Evolutionary conservation across 129 eudicot genomes (phyloP).

Genomic region (Erigeron canadensis): DNA sequence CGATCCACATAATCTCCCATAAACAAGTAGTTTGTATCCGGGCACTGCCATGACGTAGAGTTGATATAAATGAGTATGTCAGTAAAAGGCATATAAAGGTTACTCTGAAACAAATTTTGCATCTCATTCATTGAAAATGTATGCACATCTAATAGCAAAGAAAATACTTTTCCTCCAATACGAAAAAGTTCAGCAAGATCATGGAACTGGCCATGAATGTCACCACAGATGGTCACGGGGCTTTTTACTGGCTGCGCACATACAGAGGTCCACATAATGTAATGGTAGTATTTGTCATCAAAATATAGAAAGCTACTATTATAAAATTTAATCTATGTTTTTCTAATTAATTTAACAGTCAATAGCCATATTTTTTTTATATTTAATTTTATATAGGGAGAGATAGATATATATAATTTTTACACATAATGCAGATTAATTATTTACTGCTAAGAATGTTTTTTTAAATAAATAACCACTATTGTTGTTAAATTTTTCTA

Average conservation of each 20-base stretch:
- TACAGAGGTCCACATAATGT: slow-evolving; percentile 5
- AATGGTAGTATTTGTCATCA: too few relatives aligned
- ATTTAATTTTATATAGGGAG: too few relatives aligned
- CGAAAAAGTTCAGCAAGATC: slow-evolving; percentile 89
- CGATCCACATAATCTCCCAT: slow-evolving; percentile 98
- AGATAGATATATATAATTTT: too few relatives aligned
- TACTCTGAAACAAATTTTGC: not conserved
- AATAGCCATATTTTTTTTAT: too few relatives aligned
- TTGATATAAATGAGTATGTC: slow-evolving; percentile 15
- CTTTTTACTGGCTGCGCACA: slow-evolving; percentile 79
- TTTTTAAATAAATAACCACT: too few relatives aligned
- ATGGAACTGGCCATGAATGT: slow-evolving; percentile 87
- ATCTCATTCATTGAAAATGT: not conserved
- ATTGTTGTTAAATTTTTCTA: too few relatives aligned
- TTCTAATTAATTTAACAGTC: too few relatives aligned
- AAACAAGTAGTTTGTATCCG: slow-evolving; percentile 90
- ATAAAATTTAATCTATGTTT: too few relatives aligned
- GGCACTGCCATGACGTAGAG: slow-evolving; percentile 54
- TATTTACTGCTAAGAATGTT: too few relatives aligned
- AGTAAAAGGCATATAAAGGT: not conserved
- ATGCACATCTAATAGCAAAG: slow-evolving; percentile 6
- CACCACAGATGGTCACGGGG: slow-evolving; percentile 89
- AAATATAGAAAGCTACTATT: too few relatives aligned
- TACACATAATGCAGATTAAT: too few relatives aligned
- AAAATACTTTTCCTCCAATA: slow-evolving; percentile 80